These are phyloP conservation scores for Pyracantha coccinea DNA, from an alignment of 331 rosid genomes.

Conservation along the genomic window DNA sequence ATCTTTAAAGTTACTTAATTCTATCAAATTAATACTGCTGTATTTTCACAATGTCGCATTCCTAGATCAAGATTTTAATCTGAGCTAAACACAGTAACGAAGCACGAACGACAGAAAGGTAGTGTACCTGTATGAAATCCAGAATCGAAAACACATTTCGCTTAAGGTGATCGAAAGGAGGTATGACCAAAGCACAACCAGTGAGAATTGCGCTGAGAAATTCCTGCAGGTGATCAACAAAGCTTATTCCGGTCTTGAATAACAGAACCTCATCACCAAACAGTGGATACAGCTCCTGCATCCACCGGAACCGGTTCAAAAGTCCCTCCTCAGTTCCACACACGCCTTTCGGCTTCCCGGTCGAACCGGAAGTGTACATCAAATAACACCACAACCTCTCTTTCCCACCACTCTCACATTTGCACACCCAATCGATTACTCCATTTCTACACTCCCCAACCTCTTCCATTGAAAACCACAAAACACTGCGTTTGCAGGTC, in stretches of 20 bases:
- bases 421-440: conserved; percentile 43
- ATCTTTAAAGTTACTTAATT: not conserved
- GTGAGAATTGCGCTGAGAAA: conserved; percentile 71
- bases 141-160: conserved; percentile 44
- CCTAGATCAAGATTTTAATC: not conserved
- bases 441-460: conserved; percentile 6
- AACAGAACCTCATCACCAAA: conserved; percentile 50
- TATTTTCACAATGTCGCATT: not conserved
- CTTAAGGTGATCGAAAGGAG: conserved; percentile 57
- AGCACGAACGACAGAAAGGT: not conserved
- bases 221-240: conserved; percentile 88
- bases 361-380: conserved; percentile 90
- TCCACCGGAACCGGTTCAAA: conserved; percentile 74
- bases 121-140: conserved; percentile 59
- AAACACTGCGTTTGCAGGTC: conserved; percentile 23
- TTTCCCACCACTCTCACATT: conserved; percentile 44
- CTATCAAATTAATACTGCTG: not conserved
- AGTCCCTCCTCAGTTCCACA: conserved; percentile 90
- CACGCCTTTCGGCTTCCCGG: conserved; percentile 90
- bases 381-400: conserved; percentile 66
- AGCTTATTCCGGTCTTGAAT: conserved; percentile 82
- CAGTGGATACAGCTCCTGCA: conserved; percentile 72
- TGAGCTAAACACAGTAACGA: not conserved
- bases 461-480: conserved; percentile 38
- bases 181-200: conserved; percentile 62